Evolutionary conservation across 2,329 filamentous ascomycete species (phyloP), one percentile per base, ranked within the genome.

Genomic region (Aspergillus arachidicola): DNA sequence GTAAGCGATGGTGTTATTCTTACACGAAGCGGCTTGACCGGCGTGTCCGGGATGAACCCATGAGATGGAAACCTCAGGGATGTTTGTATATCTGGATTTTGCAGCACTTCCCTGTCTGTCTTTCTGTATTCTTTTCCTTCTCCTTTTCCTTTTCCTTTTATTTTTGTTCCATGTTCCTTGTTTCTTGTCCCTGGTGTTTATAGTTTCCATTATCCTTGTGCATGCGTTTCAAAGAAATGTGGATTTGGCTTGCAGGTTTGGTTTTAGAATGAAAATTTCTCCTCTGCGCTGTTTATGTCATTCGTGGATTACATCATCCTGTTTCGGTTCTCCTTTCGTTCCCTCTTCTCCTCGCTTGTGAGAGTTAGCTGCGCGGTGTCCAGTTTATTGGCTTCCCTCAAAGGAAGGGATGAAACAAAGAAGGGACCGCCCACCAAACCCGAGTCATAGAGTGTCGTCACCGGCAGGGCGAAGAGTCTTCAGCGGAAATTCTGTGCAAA

Each of bases 1-100:
- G 56, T 57, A 53, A 62, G 56, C 60, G 38, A 41, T 43, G 55
- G 60, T 53, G 60, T 58, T 55, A 48, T 57, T 11, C 43, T 58
- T 57, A 50, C 36, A 41, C 46, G 46, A 38, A 28, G 50, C 45
- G 45, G 60, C 54, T 32, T 53, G 54, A 32, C 36, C 54, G 28
- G 60, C 45, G 48, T 58, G 60, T 58, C 38, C 51, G 51, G 32
- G 21, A 34, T 58, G n/a, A 57, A 28, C 48, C 19, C 32, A 38
- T 57, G 36, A 7, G 55, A 28, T 28, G 26, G 41, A 48, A 19
- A 6, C 28, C 11, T 7, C 51, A 19, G n/a, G 21, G 51, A 53
- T 48, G 16, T 43, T 59, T 61, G 59, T 61, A 53, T 54, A 61
- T 55, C 21, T 57, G 51, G 59, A 45, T n/a, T 26, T 58, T 56